Conservation (phyloP, 306 rosid genomes). For the Oxytropis ochrocephala region DNA sequence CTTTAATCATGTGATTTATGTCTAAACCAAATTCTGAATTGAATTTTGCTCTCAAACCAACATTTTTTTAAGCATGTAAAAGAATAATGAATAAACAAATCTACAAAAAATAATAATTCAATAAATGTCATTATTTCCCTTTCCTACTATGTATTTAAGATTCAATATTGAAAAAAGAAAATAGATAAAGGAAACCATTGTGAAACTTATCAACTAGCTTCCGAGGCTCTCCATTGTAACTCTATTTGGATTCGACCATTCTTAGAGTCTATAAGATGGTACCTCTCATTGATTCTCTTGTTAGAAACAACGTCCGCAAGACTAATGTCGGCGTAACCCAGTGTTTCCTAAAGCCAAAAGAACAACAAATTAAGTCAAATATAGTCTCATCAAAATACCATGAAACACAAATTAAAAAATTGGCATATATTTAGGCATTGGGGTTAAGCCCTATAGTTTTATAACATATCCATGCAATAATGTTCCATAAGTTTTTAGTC, state of each 20-base stretch:
- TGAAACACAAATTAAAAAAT: neutral
- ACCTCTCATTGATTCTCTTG: conserved; percentile 72
- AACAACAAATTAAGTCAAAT: neutral
- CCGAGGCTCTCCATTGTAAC: conserved; percentile 76
- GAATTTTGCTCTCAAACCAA: conserved; percentile 9
- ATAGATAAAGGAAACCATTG: neutral
- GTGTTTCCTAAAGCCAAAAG: conserved; percentile 45
- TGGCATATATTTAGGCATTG: neutral
- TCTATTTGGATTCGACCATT: conserved; percentile 82
- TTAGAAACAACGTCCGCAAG: conserved; percentile 68
- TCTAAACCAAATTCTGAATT: neutral
- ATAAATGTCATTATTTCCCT: neutral
- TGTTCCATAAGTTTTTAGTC: no score
- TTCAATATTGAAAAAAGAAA: neutral
- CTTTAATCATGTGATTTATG: neutral
- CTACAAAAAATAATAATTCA: neutral
- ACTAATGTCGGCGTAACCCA: conserved; percentile 66
- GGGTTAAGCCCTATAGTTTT: no score
- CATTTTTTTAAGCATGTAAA: conserved; percentile 7
- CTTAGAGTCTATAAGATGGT: conserved; percentile 86
- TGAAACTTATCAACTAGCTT: neutral
- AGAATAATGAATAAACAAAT: neutral
- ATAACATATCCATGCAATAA: no score
- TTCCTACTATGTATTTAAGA: neutral
- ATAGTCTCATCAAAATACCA: neutral